Conservation (phyloP, 768 basidiomycete genomes). For the Pleurotus citrinopileatus region DNA sequence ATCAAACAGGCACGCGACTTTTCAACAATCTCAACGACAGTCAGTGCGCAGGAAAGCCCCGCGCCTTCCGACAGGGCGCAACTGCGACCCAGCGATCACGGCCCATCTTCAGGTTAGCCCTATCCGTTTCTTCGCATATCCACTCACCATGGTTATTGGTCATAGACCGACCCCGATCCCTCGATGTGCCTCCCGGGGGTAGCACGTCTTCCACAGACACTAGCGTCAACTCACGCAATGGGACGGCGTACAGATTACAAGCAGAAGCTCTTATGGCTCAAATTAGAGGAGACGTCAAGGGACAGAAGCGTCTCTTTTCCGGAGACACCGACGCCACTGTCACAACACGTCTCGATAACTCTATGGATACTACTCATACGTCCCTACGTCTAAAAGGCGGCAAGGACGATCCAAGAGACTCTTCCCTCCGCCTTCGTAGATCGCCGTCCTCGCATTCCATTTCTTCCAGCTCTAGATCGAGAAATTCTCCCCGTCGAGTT, state of each 20-base stretch:
- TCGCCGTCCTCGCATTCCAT: constrained; percentile 31
- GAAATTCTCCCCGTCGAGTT: constrained; percentile 15
- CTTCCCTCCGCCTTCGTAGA: constrained; percentile 26
- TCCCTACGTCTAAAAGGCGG: constrained; percentile 13
- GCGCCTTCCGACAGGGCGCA: constrained; percentile 14
- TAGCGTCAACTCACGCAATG: constrained; percentile 28
- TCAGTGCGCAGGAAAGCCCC: constrained; percentile 35
- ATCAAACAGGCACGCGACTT: constrained; percentile 77
- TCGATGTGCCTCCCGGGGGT: constrained; percentile 33
- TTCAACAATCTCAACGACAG: constrained; percentile 68
- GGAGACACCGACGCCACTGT: constrained; percentile 58
- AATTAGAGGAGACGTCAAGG: constrained; percentile 76
- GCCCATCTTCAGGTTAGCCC: constrained; percentile 19
- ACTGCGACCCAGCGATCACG: constrained; percentile 13
- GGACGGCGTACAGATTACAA: constrained; percentile 60
- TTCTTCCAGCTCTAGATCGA: constrained; percentile 21
- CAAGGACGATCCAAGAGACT: constrained; percentile 30
- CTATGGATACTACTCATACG: constrained; percentile 9
- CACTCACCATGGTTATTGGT: constrained; percentile 4
- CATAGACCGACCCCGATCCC: constrained; percentile 27
- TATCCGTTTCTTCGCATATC: not conserved
- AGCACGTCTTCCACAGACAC: constrained; percentile 45
- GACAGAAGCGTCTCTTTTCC: constrained; percentile 70
- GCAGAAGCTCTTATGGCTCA: constrained; percentile 84
- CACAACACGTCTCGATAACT: constrained; percentile 28